A percentile compares a stretch with the other conserved stretches of the same genome.
These are phyloP conservation scores for Nannochloropsis oceanica DNA, from an alignment of 108 stramenopile species.

Conservation along the genomic window DNA sequence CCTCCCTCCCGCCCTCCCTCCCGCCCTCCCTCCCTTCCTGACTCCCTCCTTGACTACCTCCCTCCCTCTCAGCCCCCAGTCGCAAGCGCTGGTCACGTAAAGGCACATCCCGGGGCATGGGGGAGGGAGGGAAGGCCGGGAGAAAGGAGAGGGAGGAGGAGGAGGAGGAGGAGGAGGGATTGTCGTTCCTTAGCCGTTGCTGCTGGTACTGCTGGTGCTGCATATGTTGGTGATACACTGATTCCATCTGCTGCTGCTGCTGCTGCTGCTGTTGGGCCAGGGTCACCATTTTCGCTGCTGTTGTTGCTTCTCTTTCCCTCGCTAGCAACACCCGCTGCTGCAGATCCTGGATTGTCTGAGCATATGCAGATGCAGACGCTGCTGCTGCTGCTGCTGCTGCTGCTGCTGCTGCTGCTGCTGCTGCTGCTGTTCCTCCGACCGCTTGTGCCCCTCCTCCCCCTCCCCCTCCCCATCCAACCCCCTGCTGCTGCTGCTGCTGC, in stretches of 20 bases:
- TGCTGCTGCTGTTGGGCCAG: not conserved
- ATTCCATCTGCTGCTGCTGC: no score
- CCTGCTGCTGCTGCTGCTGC: not conserved
- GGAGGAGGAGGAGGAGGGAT: no score
- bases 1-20: not conserved
- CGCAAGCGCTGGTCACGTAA: no score
- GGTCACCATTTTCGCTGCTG: not conserved
- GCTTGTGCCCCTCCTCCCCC: not conserved
- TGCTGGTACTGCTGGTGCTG: not conserved
- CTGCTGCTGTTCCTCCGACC: not conserved
- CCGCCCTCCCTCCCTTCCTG: no score
- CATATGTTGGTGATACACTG: no score
- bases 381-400: not conserved
- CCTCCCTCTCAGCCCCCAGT: no score
- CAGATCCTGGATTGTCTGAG: not conserved
- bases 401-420: not conserved
- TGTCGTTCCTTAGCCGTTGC: not conserved
- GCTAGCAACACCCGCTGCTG: not conserved
- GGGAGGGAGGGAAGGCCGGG: no score
- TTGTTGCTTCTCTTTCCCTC: not conserved
- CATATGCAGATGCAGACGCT: not conserved
- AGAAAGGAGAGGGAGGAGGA: no score
- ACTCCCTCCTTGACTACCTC: no score
- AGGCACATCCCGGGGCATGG: no score
- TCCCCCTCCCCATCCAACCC: not conserved